These are phyloP conservation scores for Lepidopterella palustris DNA, from an alignment of 495 filamentous ascomycete species.

Conservation along the genomic window DNA sequence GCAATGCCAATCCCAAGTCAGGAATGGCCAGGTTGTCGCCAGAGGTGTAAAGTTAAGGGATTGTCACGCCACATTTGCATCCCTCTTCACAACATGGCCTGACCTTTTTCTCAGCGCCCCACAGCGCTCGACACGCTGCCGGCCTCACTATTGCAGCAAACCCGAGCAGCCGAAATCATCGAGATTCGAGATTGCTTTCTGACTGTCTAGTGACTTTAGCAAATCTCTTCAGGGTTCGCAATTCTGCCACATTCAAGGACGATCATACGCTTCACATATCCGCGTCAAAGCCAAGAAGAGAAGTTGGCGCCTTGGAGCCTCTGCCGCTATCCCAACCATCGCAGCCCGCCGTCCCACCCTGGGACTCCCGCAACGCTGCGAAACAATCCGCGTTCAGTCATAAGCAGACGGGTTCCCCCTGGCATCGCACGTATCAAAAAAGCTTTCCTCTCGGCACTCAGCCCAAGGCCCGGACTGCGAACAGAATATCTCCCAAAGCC, in stretches of 20 bases:
- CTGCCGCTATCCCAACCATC: background rate
- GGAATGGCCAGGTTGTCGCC: background rate
- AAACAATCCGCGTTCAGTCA: background rate
- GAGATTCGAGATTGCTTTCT: background rate
- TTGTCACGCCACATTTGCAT: constrained; percentile 14
- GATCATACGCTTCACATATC: too few species aligned
- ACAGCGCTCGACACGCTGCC: background rate
- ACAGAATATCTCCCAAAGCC: background rate
- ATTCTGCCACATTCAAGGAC: too few species aligned
- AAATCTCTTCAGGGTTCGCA: too few species aligned
- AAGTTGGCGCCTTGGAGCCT: background rate
- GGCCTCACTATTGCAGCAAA: constrained; percentile 14
- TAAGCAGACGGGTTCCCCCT: background rate
- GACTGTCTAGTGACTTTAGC: background rate
- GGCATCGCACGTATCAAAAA: background rate
- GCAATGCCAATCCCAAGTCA: background rate
- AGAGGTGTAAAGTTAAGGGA: background rate
- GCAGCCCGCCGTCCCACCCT: background rate
- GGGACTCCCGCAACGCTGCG: background rate
- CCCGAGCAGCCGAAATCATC: constrained; percentile 1
- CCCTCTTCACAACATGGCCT: constrained; percentile 6
- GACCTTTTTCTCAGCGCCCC: constrained; percentile 1
- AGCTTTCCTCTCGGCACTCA: background rate
- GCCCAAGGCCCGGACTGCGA: background rate
- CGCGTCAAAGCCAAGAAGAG: background rate